Evolutionary conservation across 305 asterid genomes (phyloP), one percentile per base, ranked within the genome.

Genomic region (Fraxinus latifolia): DNA sequence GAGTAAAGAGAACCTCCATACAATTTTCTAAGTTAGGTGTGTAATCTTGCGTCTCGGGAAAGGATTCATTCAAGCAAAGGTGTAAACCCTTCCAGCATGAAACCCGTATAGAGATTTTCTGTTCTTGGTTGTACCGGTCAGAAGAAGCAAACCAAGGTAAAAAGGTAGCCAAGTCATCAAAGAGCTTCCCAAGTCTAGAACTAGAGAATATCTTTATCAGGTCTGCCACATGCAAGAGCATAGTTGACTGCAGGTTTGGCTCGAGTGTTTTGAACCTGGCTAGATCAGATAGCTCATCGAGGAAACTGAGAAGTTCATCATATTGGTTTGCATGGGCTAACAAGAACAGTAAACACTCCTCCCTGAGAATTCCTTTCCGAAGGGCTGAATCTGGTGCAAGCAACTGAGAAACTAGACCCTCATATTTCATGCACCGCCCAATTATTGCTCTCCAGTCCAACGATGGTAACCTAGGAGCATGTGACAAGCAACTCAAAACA

Each of bases 81-180:
- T 82, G 85, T 83, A 96, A 89, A 83, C 99, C 97, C 85, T 93
- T 96, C 99, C 99, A 96, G 89, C 98, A 92, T 71, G 97, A 91
- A 86, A 92, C 84, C 83, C 94, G 88, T 80, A 94, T 80, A 2
- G 90, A 86, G 80, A 82, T 88, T 86, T 89, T 90, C 73, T 88
- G 87, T 82, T 86, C 93, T 71, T 82, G 60, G 42, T 74, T 87
- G 82, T 85, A 84, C 70, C 82, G 85, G 81, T 89, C 91, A 78
- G 97, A 91, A 81, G 89, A 90, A 81, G 73, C 82, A 67, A 83
- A 73, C 90, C 89, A 88, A 55, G 73, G 86, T 62, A 94, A 80
- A 86, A 93, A 96, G 83, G 80, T 85, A 27, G 89, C 83, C 79
- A 91, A 82, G 79, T 94, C 99, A 80, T 92, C 93, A 77, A 93